These are phyloP conservation scores for Asterella californica DNA, from an alignment of 225 moss, liverwort and hornwort genomes.

Conservation along the genomic window DNA sequence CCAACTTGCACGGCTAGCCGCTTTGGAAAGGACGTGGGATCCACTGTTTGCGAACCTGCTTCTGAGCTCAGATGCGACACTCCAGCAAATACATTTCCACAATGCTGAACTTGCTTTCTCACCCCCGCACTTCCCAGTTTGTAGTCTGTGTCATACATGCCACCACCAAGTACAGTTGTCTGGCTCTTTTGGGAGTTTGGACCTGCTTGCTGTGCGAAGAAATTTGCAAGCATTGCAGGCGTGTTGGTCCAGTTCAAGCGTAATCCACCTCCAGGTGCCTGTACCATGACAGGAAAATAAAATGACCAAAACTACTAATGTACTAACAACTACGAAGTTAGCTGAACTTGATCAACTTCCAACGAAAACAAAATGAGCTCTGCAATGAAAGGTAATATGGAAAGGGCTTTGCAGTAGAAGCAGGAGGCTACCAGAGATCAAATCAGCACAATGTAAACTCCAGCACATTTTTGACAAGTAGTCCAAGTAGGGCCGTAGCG, in stretches of 20 bases:
- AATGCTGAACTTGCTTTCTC: slow-evolving; percentile 1
- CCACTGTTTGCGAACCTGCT: slow-evolving; percentile 6
- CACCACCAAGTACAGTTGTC: neutral
- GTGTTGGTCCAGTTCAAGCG: neutral
- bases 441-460: neutral
- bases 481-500: neutral
- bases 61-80: slow-evolving; percentile 15
- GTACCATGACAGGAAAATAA: neutral
- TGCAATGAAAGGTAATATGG: too few relatives aligned
- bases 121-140: neutral
- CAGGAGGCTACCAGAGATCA: neutral
- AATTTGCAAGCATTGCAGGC: neutral
- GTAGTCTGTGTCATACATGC: neutral
- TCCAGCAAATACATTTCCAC: neutral
- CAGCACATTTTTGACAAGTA: neutral
- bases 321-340: neutral
- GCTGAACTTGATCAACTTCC: slow-evolving; percentile 1
- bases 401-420: neutral
- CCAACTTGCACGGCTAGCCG: slow-evolving; percentile 36
- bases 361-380: neutral
- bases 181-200: neutral
- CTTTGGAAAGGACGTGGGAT: neutral
- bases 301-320: neutral
- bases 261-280: slow-evolving; percentile 4
- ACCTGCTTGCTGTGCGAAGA: neutral